Base-by-base conservation (phyloP, 129 eudicot species). In the Sambucus nigra region DNA sequence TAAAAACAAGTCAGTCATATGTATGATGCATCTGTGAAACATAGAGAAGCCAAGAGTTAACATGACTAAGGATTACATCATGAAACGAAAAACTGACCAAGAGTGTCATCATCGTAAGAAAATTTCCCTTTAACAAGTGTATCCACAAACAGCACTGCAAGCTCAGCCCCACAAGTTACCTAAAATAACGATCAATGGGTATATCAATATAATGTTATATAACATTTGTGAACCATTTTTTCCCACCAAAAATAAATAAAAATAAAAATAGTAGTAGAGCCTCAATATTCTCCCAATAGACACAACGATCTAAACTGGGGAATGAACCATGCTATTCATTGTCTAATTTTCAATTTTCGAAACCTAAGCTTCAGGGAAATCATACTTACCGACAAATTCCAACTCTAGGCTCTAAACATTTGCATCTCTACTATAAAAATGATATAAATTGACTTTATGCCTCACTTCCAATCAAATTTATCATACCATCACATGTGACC, bases 101-200 rank as follows among this genome's bases (percentile, higher is more conserved):
- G 70, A 63, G 63, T 73, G 18, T 79, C 82, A 0, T 79, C 86
- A 55, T 75, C 68, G 23, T 65, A 85, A 61, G 79, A 51, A 65
- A 73, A 58, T 51, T 79, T 91, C 53, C 86, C 98, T 76, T 91
- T 91, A 28, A 85, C 82, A 54, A 91, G 86, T 39, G 79, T 71
- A 57, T 91, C 95, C 64, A 91, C 94, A 58, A 81, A 85, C 65
- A 81, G 61, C 51, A 76, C 68, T 47, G 98, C 89, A 74, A 91
- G 95, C 78, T 91, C 98, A 57, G 80, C 78, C 21, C 98, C 95
- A 73, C 98, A 91, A 21, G 86, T 85, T 42, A 85, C 86, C 95
- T 91, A 67, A 75, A 55, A 47, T 54, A 24, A 40, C 10, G 31
- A 29, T 48, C 13, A 7, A 44, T 42, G 50, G 26, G 42, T 35